phyloP scores from a whole-genome alignment of 192 early-diverging fungal genomes.

The Haplosporangium gracile region DNA sequence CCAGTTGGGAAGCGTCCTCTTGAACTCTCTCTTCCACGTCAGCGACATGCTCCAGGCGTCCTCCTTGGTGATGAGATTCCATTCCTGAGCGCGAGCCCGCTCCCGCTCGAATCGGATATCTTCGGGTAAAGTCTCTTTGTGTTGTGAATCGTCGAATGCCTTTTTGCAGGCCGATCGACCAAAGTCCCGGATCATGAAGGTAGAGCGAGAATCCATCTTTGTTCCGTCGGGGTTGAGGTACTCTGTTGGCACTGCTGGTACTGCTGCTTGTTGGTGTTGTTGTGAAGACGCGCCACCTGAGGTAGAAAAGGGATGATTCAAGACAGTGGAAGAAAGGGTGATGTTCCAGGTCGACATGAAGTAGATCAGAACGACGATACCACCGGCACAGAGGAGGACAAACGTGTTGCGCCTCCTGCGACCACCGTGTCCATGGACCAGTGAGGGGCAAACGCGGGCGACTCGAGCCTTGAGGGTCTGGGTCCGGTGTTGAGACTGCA shows the following conservation, averaged over 20 bases:
- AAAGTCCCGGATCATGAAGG: constrained; percentile 48
- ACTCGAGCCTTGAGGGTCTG: constrained; percentile 42
- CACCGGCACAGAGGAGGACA: constrained; percentile 36
- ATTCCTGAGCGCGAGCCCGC: neutral
- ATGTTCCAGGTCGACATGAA: constrained; percentile 29
- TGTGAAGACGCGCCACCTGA: neutral
- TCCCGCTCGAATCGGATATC: constrained; percentile 31
- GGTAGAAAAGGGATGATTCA: constrained; percentile 9
- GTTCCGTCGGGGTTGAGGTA: constrained; percentile 50
- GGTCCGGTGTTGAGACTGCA: constrained; percentile 37
- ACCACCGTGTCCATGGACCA: constrained; percentile 29
- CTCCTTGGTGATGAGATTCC: neutral
- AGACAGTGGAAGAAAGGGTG: constrained; percentile 19
- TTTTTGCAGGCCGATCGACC: constrained; percentile 14
- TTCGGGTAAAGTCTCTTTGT: constrained; percentile 1
- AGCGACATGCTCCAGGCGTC: constrained; percentile 28
- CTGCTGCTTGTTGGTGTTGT: neutral
- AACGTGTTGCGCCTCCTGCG: constrained; percentile 26
- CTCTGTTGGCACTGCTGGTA: neutral
- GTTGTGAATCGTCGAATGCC: constrained; percentile 5
- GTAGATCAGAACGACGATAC: constrained; percentile 35
- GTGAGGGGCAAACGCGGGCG: constrained; percentile 17
- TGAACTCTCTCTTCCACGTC: constrained; percentile 33
- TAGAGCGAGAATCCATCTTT: constrained; percentile 37
- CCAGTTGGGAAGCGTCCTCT: constrained; percentile 41